Conservation (phyloP, 148 eudicot species). For the Nepenthes gracilis region DNA sequence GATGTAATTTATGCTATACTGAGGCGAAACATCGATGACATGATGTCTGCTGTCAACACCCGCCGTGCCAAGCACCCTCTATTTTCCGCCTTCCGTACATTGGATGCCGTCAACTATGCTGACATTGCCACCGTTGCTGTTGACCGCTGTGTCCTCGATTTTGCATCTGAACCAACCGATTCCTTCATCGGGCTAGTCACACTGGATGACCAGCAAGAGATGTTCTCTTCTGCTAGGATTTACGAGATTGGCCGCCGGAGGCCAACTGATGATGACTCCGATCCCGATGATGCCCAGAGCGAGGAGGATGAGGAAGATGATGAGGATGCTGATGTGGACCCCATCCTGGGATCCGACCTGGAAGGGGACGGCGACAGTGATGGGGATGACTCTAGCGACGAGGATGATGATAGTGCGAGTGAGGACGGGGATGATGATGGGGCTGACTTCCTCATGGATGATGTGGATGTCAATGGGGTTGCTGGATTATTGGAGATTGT, state of each 20-base stretch:
- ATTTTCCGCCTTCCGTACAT: slow-evolving; percentile 78
- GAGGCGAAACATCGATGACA: slow-evolving; percentile 77
- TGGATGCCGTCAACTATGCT: slow-evolving; percentile 79
- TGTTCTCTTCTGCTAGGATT: slow-evolving; percentile 83
- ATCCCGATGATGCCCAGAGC: slow-evolving; percentile 86
- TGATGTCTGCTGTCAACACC: slow-evolving; percentile 53
- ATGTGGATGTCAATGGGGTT: slow-evolving; percentile 34
- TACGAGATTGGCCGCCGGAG: slow-evolving; percentile 86
- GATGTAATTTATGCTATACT: slow-evolving; percentile 83
- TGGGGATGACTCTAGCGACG: slow-evolving; percentile 43
- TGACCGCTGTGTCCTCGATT: slow-evolving; percentile 83
- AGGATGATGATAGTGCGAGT: slow-evolving; percentile 25
- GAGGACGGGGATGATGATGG: slow-evolving; percentile 67
- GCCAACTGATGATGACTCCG: slow-evolving; percentile 90
- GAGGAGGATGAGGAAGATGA: slow-evolving; percentile 60
- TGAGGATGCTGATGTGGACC: slow-evolving; percentile 58
- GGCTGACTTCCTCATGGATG: slow-evolving; percentile 51
- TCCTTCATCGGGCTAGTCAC: slow-evolving; percentile 78
- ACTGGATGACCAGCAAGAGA: slow-evolving; percentile 81
- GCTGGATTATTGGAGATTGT: slow-evolving; percentile 62
- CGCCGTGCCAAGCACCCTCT: slow-evolving; percentile 84
- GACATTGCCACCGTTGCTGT: slow-evolving; percentile 87
- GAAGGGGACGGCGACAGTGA: slow-evolving; percentile 66
- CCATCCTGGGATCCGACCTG: slow-evolving; percentile 31
- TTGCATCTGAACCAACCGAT: slow-evolving; percentile 82